Conservation (phyloP, 805 yeast genomes). For the Hanseniaspora vineae region DNA sequence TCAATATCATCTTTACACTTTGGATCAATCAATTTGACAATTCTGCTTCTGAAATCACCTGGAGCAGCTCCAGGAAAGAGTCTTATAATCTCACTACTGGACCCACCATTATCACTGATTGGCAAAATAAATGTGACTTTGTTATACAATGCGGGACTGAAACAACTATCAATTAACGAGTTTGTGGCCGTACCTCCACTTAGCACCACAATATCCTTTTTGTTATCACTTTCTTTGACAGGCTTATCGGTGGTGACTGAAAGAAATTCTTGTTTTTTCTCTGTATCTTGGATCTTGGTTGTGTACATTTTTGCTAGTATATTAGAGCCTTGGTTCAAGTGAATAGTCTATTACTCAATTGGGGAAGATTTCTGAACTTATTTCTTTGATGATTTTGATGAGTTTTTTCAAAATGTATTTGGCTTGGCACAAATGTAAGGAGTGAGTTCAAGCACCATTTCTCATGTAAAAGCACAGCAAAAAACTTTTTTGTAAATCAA, state of each 20-base stretch:
- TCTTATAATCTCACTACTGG: constrained; percentile 76
- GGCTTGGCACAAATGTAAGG: too few relatives aligned
- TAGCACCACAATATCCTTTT: constrained; percentile 27
- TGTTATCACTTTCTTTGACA: not conserved
- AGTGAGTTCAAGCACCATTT: too few relatives aligned
- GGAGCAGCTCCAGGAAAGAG: constrained; percentile 92
- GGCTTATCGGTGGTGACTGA: not conserved
- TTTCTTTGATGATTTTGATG: too few relatives aligned
- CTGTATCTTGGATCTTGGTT: too few relatives aligned
- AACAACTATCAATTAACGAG: constrained; percentile 43
- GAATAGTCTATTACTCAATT: too few relatives aligned
- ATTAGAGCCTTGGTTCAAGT: too few relatives aligned
- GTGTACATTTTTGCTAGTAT: too few relatives aligned
- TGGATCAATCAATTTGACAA: constrained; percentile 59
- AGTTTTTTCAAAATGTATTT: too few relatives aligned
- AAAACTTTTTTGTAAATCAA: too few relatives aligned
- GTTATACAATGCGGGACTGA: constrained; percentile 30
- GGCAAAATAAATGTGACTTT: constrained; percentile 61
- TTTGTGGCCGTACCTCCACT: constrained; percentile 88
- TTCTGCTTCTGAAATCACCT: constrained; percentile 78
- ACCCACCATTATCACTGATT: constrained; percentile 87
- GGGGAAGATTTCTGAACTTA: too few relatives aligned
- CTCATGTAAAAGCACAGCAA: too few relatives aligned
- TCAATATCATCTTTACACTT: constrained; percentile 13
- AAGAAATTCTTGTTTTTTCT: too few relatives aligned